phyloP scores from a whole-genome alignment of 306 rosid genomes.

The Malus orientalis region DNA sequence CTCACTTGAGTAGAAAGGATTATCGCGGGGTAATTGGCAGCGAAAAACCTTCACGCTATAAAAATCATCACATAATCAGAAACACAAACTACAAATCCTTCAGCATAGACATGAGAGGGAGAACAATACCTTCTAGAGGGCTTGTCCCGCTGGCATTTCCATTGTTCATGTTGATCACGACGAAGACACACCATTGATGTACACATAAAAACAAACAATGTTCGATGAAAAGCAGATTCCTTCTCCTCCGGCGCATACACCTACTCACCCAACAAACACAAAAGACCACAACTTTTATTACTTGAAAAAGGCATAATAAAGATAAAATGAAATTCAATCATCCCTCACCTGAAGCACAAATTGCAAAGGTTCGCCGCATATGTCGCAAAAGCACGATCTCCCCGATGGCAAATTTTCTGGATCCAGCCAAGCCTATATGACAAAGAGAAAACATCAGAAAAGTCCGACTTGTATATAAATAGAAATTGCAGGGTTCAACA shows the following conservation, averaged over 20 bases:
- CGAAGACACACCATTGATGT: conserved; percentile 77
- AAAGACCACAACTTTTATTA: background rate
- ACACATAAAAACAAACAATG: conserved; percentile 72
- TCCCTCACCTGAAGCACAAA: conserved; percentile 82
- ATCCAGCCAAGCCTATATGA: conserved; percentile 81
- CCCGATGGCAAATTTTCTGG: conserved; percentile 69
- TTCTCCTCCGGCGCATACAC: conserved; percentile 67
- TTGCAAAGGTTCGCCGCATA: conserved; percentile 64
- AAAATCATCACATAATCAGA: conserved; percentile 22
- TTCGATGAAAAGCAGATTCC: conserved; percentile 70
- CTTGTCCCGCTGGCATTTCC: conserved; percentile 51
- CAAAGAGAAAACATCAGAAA: conserved; percentile 2
- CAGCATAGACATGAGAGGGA: background rate
- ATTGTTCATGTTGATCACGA: conserved; percentile 75
- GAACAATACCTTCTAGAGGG: conserved; percentile 56
- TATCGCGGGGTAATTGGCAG: conserved; percentile 49
- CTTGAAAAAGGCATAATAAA: background rate
- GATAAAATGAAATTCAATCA: background rate
- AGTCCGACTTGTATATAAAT: background rate
- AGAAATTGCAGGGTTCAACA: background rate
- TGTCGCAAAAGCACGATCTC: conserved; percentile 52
- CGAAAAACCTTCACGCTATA: conserved; percentile 86
- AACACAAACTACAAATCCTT: background rate
- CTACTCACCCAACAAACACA: conserved; percentile 23
- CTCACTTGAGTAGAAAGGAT: conserved; percentile 69